Evolutionary conservation across 1,284 basidiomycete species (phyloP).

Genomic region (Baeospora myosura): DNA sequence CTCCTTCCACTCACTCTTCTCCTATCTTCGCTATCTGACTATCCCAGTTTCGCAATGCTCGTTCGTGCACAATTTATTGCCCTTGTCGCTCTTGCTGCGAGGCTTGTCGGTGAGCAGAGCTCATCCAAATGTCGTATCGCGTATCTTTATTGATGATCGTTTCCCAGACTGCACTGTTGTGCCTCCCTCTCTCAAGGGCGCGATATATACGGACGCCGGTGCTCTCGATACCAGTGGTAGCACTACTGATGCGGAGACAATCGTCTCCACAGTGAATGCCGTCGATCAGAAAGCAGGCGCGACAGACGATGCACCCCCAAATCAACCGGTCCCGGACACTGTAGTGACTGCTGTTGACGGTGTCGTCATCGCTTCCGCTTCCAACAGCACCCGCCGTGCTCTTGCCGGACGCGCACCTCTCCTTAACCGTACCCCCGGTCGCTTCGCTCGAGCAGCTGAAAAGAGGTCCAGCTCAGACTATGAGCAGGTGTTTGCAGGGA

Average conservation of each 20-base stretch:
- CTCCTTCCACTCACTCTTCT: too few species aligned
- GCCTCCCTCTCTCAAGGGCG: not conserved
- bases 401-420: not conserved
- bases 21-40: too few species aligned
- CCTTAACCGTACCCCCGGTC: too few species aligned
- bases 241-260: conserved; percentile 12
- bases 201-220: conserved; percentile 1
- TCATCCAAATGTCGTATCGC: not conserved
- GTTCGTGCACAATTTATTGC: not conserved
- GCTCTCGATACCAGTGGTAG: conserved; percentile 1
- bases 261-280: conserved; percentile 8
- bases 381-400: conserved; percentile 3
- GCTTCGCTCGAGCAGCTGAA: not conserved
- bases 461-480: conserved; percentile 9
- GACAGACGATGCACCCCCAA: conserved; percentile 10
- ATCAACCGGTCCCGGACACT: conserved; percentile 10
- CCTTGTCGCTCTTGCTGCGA: not conserved
- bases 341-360: conserved; percentile 15
- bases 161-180: not conserved
- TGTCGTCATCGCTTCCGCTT: conserved; percentile 1
- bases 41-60: too few species aligned
- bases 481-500: conserved; percentile 13
- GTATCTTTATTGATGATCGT: not conserved
- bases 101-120: not conserved
- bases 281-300: conserved; percentile 15